Percentiles rank a stretch among this genome's conserved stretches.
Conservation (phyloP, 2,329 filamentous ascomycete species). For the Biscogniauxia marginata region DNA sequence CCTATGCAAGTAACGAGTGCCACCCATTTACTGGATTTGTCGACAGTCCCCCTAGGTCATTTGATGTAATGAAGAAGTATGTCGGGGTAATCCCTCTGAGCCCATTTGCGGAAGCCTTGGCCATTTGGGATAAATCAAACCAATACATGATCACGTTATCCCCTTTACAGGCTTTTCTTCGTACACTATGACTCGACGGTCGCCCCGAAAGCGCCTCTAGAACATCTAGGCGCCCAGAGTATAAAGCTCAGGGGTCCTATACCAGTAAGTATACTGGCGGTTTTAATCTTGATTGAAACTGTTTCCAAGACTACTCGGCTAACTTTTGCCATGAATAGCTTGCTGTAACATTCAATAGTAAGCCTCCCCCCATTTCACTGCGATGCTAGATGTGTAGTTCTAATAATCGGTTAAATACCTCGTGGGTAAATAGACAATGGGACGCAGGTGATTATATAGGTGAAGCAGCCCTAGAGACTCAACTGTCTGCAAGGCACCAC, state of each 20-base stretch:
- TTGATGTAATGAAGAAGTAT: not conserved
- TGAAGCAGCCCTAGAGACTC: constrained; percentile 12
- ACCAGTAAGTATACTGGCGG: not conserved
- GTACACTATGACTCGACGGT: not conserved
- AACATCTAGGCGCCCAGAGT: not conserved
- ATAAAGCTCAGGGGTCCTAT: not conserved
- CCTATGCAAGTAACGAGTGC: not conserved
- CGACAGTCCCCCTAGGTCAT: not conserved
- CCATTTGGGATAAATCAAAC: not conserved
- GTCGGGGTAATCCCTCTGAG: not conserved
- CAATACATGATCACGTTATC: not conserved
- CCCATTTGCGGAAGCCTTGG: not conserved
- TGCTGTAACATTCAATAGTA: not conserved
- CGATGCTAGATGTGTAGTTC: constrained; percentile 16
- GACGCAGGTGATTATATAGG: not conserved
- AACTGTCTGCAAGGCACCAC: constrained; percentile 12
- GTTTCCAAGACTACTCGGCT: not conserved
- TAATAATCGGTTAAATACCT: constrained; percentile 6
- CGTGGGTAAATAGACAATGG: constrained; percentile 22
- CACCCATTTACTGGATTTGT: not conserved
- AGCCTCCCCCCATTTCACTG: not conserved
- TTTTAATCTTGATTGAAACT: not conserved
- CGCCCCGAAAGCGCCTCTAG: not conserved
- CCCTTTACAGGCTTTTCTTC: not conserved
- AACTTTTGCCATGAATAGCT: not conserved